phyloP scores from a whole-genome alignment of 2,329 filamentous ascomycete species.

The Corniculantispora saksenae region DNA sequence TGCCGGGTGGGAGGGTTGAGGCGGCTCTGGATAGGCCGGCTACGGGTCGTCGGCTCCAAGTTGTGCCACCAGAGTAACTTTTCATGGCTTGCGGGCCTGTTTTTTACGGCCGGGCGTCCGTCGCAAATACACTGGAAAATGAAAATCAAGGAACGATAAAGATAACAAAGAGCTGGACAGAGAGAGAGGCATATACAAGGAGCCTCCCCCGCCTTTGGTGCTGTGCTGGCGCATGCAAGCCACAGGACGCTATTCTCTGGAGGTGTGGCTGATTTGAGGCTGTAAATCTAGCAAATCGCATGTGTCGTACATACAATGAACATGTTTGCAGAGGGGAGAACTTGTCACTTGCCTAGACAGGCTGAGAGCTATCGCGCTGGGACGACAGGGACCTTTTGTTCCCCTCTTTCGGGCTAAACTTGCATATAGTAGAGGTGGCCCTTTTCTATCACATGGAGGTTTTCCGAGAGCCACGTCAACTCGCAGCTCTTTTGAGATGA shows the following conservation, averaged over 20 bases:
- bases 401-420: too few species aligned
- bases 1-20: conserved; percentile 8
- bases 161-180: background rate
- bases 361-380: background rate
- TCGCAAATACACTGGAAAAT: background rate
- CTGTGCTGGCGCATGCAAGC: conserved; percentile 8
- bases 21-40: conserved; percentile 16
- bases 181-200: background rate
- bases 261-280: background rate
- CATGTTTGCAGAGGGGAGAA: background rate
- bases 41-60: background rate
- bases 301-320: background rate
- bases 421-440: too few species aligned
- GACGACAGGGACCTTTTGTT: too few species aligned
- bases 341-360: background rate
- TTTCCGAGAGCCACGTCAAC: too few species aligned
- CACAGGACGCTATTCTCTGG: background rate
- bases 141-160: background rate
- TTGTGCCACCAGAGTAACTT: background rate
- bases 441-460: too few species aligned
- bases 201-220: background rate
- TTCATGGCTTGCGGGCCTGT: background rate
- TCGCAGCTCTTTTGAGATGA: too few species aligned
- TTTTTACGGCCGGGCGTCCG: background rate
- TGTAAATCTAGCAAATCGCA: background rate